Percentiles rank a stretch among this genome's conserved stretches.
These are phyloP conservation scores for Bipolaris zeicola DNA, from an alignment of 2,329 filamentous ascomycete genomes.

Conservation along the genomic window DNA sequence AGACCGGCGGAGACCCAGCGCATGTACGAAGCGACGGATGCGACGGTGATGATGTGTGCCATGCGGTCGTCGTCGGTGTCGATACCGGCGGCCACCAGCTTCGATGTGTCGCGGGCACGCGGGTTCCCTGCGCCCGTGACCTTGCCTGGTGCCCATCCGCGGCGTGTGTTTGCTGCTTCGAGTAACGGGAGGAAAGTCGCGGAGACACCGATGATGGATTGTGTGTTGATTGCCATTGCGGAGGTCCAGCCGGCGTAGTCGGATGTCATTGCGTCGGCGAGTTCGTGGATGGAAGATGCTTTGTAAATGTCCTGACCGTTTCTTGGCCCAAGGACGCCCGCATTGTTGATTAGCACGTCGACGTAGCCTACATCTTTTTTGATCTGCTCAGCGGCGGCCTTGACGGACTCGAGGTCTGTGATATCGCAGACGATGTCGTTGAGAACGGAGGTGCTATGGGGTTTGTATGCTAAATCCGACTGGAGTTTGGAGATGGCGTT, in stretches of 20 bases:
- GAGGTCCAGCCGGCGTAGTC: slow-evolving; percentile 43
- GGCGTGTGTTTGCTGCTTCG: slow-evolving; percentile 52
- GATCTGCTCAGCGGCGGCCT: slow-evolving; percentile 50
- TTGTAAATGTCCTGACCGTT: slow-evolving; percentile 50
- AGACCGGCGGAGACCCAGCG: slow-evolving; percentile 45
- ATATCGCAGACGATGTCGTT: slow-evolving; percentile 53
- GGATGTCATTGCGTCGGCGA: slow-evolving; percentile 50
- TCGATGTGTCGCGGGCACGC: slow-evolving; percentile 30
- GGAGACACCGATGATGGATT: slow-evolving; percentile 52
- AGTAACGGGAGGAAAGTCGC: slow-evolving; percentile 55
- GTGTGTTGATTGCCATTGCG: slow-evolving; percentile 53
- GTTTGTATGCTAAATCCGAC: slow-evolving; percentile 33
- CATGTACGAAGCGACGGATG: slow-evolving; percentile 50
- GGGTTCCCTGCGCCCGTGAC: slow-evolving; percentile 34
- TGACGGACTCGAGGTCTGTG: slow-evolving; percentile 50
- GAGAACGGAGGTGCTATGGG: slow-evolving; percentile 35
- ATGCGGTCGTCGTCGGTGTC: slow-evolving; percentile 47
- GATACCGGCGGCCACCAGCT: slow-evolving; percentile 21
- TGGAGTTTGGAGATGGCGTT: slow-evolving; percentile 47
- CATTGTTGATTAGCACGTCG: slow-evolving; percentile 60
- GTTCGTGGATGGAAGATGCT: slow-evolving; percentile 51
- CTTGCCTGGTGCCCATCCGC: slow-evolving; percentile 47
- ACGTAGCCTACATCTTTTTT: slow-evolving; percentile 53
- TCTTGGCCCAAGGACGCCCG: slow-evolving; percentile 55
- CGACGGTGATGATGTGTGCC: slow-evolving; percentile 55